Percentiles rank a stretch among this genome's conserved stretches.
Conservation (phyloP, 352 stramenopile species). For the Globisporangium acanthophoron region DNA sequence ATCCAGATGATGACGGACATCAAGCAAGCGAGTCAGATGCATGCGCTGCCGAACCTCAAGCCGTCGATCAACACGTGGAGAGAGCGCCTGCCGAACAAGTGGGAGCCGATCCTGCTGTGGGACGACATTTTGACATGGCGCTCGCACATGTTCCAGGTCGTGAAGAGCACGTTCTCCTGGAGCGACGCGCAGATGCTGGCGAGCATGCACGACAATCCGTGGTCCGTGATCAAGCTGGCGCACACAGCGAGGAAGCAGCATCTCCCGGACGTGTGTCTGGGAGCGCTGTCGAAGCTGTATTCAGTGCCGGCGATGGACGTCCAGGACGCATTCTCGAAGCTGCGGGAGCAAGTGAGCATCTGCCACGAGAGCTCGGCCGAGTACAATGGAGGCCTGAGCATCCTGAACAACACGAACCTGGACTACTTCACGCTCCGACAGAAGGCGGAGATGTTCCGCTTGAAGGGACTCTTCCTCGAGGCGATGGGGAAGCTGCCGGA, state of each 20-base stretch:
- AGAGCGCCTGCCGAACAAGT: conserved; percentile 91
- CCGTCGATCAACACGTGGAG: conserved; percentile 91
- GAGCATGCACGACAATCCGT: conserved; percentile 90
- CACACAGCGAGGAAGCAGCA: conserved; percentile 90
- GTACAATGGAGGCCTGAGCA: conserved; percentile 83
- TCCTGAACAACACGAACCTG: conserved; percentile 92
- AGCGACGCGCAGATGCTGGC: conserved; percentile 86
- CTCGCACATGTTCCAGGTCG: conserved; percentile 90
- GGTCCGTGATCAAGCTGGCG: conserved; percentile 90
- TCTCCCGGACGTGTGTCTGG: conserved; percentile 82
- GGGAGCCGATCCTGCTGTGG: conserved; percentile 90
- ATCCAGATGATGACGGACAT: conserved; percentile 90
- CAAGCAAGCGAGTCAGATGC: conserved; percentile 69
- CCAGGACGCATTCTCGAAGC: conserved; percentile 90
- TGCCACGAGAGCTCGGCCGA: conserved; percentile 88
- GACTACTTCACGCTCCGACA: conserved; percentile 91
- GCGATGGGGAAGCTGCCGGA: conserved; percentile 68
- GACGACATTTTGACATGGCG: conserved; percentile 92
- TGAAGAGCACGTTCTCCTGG: conserved; percentile 87
- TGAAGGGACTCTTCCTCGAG: conserved; percentile 89
- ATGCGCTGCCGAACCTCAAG: conserved; percentile 89
- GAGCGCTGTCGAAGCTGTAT: conserved; percentile 83
- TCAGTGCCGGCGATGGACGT: conserved; percentile 90
- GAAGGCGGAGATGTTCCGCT: conserved; percentile 90
- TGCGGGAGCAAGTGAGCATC: conserved; percentile 91